phyloP scores from a whole-genome alignment of 2,329 filamentous ascomycete species.

The Paecilomyces variotii region DNA sequence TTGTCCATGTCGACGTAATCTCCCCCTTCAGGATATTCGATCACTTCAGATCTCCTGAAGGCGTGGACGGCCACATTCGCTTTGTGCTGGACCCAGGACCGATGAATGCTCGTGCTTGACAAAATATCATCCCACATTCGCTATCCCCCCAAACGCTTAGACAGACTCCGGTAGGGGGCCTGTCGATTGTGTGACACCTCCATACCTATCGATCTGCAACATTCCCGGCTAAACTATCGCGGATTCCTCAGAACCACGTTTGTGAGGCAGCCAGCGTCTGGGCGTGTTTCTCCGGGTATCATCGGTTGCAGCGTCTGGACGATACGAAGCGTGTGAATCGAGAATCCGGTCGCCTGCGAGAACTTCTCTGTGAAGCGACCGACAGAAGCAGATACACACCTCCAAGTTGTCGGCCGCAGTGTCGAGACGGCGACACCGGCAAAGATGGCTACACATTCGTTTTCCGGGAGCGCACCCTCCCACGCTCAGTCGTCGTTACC shows the following conservation, averaged over 20 bases:
- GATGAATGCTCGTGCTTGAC: not conserved
- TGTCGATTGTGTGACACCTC: not conserved
- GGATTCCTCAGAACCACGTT: not conserved
- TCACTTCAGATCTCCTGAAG: not conserved
- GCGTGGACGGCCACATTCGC: not conserved
- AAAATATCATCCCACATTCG: not conserved
- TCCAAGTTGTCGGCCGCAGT: not conserved
- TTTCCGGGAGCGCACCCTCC: slow-evolving; percentile 47
- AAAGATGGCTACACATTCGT: slow-evolving; percentile 32
- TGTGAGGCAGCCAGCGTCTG: not conserved
- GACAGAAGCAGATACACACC: not conserved
- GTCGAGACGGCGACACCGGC: slow-evolving; percentile 2
- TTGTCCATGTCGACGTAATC: not conserved
- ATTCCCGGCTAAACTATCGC: not conserved
- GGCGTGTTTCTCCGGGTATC: not conserved
- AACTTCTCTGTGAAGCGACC: not conserved
- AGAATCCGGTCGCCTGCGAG: not conserved
- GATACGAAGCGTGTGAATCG: not conserved
- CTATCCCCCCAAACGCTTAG: not conserved
- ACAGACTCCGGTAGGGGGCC: not conserved
- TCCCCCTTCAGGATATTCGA: not conserved
- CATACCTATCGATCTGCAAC: not conserved
- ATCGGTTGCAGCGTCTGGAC: not conserved
- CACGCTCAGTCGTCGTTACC: slow-evolving; percentile 76
- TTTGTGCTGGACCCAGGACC: not conserved